Conservation (phyloP, 78 protist genomes). For the Paratrimastix pyriformis region DNA sequence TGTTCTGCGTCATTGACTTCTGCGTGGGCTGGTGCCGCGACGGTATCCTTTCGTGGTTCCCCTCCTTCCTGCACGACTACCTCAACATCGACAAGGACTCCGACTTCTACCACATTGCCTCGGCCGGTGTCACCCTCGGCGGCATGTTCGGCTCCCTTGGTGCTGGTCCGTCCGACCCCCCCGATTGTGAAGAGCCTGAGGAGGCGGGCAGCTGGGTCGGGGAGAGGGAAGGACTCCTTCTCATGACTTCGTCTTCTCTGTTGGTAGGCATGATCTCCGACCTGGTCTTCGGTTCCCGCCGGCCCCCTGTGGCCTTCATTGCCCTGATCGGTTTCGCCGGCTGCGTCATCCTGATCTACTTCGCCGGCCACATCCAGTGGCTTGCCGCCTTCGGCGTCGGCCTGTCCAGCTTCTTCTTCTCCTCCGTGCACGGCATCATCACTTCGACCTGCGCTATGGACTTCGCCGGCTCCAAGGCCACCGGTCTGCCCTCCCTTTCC, state of each 20-base stretch:
- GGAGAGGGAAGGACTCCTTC: too few species aligned
- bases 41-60: slow-evolving; percentile 14
- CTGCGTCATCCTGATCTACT: neutral
- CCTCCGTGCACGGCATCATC: slow-evolving; percentile 30
- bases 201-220: too few species aligned
- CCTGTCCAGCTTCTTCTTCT: slow-evolving; percentile 9
- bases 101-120: neutral
- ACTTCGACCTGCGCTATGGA: slow-evolving; percentile 41
- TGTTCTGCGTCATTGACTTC: slow-evolving; percentile 24
- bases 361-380: slow-evolving; percentile 5
- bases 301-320: slow-evolving; percentile 37
- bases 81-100: neutral
- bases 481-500: too few species aligned
- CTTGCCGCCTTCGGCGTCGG: slow-evolving; percentile 2
- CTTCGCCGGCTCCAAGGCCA: slow-evolving; percentile 16
- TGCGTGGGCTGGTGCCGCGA: slow-evolving; percentile 33
- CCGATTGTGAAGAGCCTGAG: too few species aligned
- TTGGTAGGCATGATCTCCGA: slow-evolving; percentile 40
- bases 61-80: neutral
- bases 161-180: too few species aligned
- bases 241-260: too few species aligned
- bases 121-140: slow-evolving; percentile 20
- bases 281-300: slow-evolving; percentile 4
- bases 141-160: slow-evolving; percentile 36
- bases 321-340: neutral